phyloP scores from a whole-genome alignment of 2,329 filamentous ascomycete genomes.

The Dendryphion nanum region DNA sequence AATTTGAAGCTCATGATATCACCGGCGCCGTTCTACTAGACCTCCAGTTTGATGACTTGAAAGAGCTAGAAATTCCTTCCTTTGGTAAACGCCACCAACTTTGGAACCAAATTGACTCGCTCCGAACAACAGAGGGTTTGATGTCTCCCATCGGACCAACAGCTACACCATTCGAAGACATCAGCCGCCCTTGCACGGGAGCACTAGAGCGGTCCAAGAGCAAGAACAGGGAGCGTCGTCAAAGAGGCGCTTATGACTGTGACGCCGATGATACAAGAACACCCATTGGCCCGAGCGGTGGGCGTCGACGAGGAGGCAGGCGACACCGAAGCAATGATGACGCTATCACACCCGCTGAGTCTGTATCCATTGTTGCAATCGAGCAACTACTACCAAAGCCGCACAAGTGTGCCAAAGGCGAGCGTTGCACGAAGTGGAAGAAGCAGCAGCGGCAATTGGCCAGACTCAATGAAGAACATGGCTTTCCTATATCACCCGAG shows the following conservation, averaged over 20 bases:
- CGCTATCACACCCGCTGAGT: slow-evolving; percentile 74
- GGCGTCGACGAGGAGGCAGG: slow-evolving; percentile 40
- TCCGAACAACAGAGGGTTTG: slow-evolving; percentile 53
- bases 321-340: slow-evolving; percentile 54
- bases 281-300: slow-evolving; percentile 32
- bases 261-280: slow-evolving; percentile 26
- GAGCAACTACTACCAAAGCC: slow-evolving; percentile 84
- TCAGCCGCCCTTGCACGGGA: slow-evolving; percentile 44
- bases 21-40: slow-evolving; percentile 82
- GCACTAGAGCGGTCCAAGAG: slow-evolving; percentile 34
- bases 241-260: slow-evolving; percentile 18
- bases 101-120: slow-evolving; percentile 74
- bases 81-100: slow-evolving; percentile 78
- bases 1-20: slow-evolving; percentile 90
- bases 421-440: slow-evolving; percentile 78
- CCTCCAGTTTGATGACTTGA: slow-evolving; percentile 85
- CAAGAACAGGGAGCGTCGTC: slow-evolving; percentile 30
- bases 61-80: slow-evolving; percentile 76
- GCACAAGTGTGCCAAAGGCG: slow-evolving; percentile 82
- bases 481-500: slow-evolving; percentile 61
- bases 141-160: slow-evolving; percentile 39
- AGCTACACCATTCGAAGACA: slow-evolving; percentile 50
- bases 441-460: slow-evolving; percentile 77
- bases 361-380: slow-evolving; percentile 87
- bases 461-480: slow-evolving; percentile 70